These are phyloP conservation scores for Ceratocystis cubensis DNA, from an alignment of 2,329 filamentous ascomycete genomes.

Conservation along the genomic window DNA sequence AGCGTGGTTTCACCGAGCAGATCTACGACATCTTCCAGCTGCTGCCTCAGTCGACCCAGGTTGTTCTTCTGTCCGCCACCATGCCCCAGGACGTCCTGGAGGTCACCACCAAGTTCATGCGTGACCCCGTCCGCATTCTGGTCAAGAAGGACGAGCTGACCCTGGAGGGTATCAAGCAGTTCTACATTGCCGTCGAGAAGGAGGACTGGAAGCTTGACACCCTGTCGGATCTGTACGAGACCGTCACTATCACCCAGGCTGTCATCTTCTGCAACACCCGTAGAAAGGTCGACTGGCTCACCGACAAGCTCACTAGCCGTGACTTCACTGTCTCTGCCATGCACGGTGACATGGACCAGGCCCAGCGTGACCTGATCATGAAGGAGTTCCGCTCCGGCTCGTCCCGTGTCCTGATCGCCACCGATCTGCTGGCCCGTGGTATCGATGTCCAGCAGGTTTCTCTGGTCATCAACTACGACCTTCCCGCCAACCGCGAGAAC, in stretches of 20 bases:
- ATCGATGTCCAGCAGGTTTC: slow-evolving; percentile 99
- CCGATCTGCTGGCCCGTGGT: slow-evolving; percentile 94
- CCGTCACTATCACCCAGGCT: slow-evolving; percentile 96
- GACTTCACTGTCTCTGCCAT: slow-evolving; percentile 99
- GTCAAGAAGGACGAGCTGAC: slow-evolving; percentile 99
- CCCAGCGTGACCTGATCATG: slow-evolving; percentile 98
- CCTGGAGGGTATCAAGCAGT: slow-evolving; percentile 99
- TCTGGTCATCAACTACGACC: slow-evolving; percentile 99
- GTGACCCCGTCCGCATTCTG: slow-evolving; percentile 93
- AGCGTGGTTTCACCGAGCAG: slow-evolving; percentile 98
- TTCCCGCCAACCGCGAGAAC: slow-evolving; percentile 98
- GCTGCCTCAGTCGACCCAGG: slow-evolving; percentile 93
- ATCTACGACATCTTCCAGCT: slow-evolving; percentile 99
- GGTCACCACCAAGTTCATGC: slow-evolving; percentile 99
- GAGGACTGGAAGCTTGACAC: slow-evolving; percentile 99
- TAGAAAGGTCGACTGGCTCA: slow-evolving; percentile 99
- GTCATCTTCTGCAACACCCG: slow-evolving; percentile 99
- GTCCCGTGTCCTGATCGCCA: slow-evolving; percentile 96
- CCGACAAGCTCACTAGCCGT: slow-evolving; percentile 94
- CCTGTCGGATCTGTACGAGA: slow-evolving; percentile 97
- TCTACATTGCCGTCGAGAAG: slow-evolving; percentile 99
- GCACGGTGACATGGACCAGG: slow-evolving; percentile 99
- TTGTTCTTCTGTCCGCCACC: slow-evolving; percentile 93
- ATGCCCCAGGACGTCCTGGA: slow-evolving; percentile 99
- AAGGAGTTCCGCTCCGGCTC: slow-evolving; percentile 99